These are phyloP conservation scores for Chlamydomonas schloesseri DNA, from an alignment of 139 green algal genomes.

Conservation along the genomic window DNA sequence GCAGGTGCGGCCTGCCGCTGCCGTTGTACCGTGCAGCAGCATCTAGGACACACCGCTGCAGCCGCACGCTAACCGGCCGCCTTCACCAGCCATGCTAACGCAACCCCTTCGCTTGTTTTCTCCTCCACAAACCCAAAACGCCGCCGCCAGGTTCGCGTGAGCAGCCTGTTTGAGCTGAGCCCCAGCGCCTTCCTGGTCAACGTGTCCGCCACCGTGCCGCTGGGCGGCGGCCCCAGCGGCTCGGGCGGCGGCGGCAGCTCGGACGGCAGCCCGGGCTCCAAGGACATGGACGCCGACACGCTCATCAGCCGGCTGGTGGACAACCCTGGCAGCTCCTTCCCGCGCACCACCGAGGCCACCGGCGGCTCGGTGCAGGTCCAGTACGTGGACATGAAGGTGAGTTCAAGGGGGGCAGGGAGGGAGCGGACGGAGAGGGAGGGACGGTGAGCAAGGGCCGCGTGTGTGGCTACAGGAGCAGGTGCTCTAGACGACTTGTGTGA, in stretches of 20 bases:
- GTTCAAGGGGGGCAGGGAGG: neutral
- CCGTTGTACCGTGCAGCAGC: no score
- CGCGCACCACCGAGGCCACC: conserved; percentile 35
- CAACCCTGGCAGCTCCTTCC: conserved; percentile 18
- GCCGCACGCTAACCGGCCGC: no score
- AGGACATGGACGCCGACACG: conserved; percentile 29
- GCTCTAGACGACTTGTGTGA: no score
- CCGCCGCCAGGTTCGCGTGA: conserved; percentile 20
- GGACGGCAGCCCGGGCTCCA: no score
- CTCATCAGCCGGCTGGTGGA: conserved; percentile 21
- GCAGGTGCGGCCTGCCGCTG: conserved; percentile 8
- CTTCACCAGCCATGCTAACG: no score
- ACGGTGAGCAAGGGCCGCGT: no score
- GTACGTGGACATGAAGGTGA: neutral
- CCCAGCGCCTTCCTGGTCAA: conserved; percentile 38
- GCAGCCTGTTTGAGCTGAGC: conserved; percentile 1
- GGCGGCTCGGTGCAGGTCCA: conserved; percentile 27
- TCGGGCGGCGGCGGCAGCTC: neutral
- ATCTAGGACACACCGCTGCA: no score
- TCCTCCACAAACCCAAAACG: no score
- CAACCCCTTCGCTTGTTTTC: no score
- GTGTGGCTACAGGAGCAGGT: no score
- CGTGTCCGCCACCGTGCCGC: conserved; percentile 32
- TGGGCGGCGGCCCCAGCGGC: neutral
- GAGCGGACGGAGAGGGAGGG: no score